Evolutionary conservation across 345 rosid genomes (phyloP).

Genomic region (Eucalyptus decipiens): DNA sequence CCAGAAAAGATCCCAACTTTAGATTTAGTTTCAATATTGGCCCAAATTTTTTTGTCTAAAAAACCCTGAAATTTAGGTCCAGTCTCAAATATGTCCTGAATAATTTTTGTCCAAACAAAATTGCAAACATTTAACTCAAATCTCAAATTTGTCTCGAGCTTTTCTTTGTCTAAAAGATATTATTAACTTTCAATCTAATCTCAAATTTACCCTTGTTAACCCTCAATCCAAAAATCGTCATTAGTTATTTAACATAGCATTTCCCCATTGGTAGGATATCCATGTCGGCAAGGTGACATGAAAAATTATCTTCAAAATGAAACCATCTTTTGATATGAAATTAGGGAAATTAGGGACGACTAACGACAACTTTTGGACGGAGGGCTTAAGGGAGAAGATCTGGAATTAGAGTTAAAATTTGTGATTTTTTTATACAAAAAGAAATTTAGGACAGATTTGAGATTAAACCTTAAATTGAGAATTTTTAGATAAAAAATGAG

Average conservation of each 20-base stretch:
- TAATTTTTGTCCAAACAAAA: background rate
- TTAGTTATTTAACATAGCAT: background rate
- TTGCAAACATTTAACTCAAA: background rate
- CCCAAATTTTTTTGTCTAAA: background rate
- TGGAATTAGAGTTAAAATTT: background rate
- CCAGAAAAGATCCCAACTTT: background rate
- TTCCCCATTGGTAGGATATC: background rate
- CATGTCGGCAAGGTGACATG: background rate
- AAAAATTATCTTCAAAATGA: background rate
- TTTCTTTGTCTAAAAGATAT: background rate
- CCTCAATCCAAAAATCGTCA: background rate
- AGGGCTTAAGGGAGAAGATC: background rate
- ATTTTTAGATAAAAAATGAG: background rate
- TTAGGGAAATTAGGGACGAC: background rate
- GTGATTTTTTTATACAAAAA: background rate
- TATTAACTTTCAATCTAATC: background rate
- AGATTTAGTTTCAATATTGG: background rate
- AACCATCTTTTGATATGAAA: background rate
- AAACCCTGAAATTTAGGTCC: background rate
- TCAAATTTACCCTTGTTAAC: background rate
- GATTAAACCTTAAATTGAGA: background rate
- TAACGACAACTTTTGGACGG: background rate
- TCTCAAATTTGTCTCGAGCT: background rate
- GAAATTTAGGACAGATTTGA: background rate
- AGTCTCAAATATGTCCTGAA: background rate